Evolutionary conservation across 2,329 filamentous ascomycete species (phyloP), one percentile per base, ranked within the genome.

Genomic region (Cladosporium sp.): DNA sequence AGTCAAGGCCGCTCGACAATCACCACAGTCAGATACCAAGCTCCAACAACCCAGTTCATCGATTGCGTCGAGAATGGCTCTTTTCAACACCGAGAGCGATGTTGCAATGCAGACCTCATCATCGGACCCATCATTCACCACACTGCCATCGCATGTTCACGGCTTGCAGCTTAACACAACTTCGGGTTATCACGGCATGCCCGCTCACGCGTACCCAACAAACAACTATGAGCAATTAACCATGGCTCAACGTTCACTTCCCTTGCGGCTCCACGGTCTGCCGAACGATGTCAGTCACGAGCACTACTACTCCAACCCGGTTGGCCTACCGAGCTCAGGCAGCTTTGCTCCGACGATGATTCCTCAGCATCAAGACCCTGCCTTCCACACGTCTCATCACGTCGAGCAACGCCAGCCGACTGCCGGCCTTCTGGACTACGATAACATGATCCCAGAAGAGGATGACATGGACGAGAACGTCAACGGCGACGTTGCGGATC

Each of bases 401-500:
- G 15, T 34, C 12, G 32, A 36, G 5, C 40, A 36, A 11, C 24
- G 27, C 8, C 37, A 48, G 20, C 17, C 24, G 8, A 48, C 45
- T 7, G 45, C 18, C n/a, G 37, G 41, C 15, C 45, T 41, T 5
- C 39, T 48, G 37, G 45, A 36, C 37, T 48, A 41, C 29, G 45
- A 48, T 7, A 34, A 48, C 37, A 22, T 24, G 7, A 34, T 48
- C 15, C 34, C 34, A 13, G 40, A 51, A 12, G 40, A 51, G 22
- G 41, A 51, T 32, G 48, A 44, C 8, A 22, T 2, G 13, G 41
- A 34, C 12, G 50, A 36, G n/a, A 34, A n/a, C 17, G 17, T 40
- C 5, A 51, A 57, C 29, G 36, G 48, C 19, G 61, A 64, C 13
- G 47, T 49, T 6, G 40, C 54, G 6, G 61, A 64, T 34, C 58